Conservation (phyloP, 352 stramenopile species). For the Globisporangium barbulae region DNA sequence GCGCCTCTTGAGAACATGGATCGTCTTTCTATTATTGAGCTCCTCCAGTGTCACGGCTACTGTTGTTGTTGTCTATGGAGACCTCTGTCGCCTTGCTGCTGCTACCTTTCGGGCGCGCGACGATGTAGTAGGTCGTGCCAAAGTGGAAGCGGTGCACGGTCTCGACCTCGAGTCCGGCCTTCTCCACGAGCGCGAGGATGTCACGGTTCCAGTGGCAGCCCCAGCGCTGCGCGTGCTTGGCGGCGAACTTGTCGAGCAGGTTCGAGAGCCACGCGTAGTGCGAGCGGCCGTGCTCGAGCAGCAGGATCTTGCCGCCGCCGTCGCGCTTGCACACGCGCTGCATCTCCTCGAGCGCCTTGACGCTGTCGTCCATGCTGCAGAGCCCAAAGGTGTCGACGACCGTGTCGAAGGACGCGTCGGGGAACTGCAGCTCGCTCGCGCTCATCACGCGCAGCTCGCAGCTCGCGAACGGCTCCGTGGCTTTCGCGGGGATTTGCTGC, state of each 20-base stretch:
- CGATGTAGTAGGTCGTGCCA: conserved; percentile 92
- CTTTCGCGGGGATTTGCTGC: conserved; percentile 34
- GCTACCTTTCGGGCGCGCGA: conserved; percentile 40
- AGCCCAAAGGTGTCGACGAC: conserved; percentile 97
- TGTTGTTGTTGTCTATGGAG: conserved; percentile 1
- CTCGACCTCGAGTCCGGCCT: conserved; percentile 84
- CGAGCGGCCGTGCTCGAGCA: conserved; percentile 94
- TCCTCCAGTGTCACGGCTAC: not conserved
- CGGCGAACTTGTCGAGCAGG: conserved; percentile 92
- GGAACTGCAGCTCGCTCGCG: conserved; percentile 57
- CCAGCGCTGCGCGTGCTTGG: conserved; percentile 92
- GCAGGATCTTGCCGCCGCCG: conserved; percentile 72
- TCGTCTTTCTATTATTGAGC: conserved; percentile 4
- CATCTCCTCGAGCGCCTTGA: conserved; percentile 91
- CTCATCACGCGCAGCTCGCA: conserved; percentile 61
- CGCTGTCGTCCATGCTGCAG: conserved; percentile 94
- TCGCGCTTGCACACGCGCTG: conserved; percentile 88
- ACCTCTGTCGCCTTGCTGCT: too few relatives aligned
- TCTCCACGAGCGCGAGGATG: conserved; percentile 86
- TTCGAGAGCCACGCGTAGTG: conserved; percentile 88
- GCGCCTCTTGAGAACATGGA: not conserved
- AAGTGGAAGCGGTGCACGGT: conserved; percentile 92
- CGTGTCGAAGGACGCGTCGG: conserved; percentile 87
- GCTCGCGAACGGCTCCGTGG: conserved; percentile 17
- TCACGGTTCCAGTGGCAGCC: conserved; percentile 97